phyloP scores from a whole-genome alignment of 106 monocot species.

The Amphibolis antarctica region DNA sequence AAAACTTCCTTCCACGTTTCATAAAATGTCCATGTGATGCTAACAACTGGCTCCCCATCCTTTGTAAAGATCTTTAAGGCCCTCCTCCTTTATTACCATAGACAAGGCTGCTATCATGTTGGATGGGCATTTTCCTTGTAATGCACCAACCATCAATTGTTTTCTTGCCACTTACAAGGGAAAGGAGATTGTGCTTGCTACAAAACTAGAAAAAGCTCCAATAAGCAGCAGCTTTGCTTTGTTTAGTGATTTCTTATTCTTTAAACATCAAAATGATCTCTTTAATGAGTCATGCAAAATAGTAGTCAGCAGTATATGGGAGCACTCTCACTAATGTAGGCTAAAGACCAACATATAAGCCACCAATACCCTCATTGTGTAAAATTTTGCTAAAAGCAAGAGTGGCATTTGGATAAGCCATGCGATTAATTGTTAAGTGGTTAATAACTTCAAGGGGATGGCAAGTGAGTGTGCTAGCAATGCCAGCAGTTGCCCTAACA shows the following conservation, averaged over 20 bases:
- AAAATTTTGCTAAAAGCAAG: constrained; percentile 61
- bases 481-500: constrained; percentile 91
- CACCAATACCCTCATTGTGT: constrained; percentile 51
- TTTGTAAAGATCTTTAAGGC: constrained; percentile 64
- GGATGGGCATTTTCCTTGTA: constrained; percentile 73
- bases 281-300: constrained; percentile 86
- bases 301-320: constrained; percentile 93
- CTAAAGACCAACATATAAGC: constrained; percentile 69
- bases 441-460: constrained; percentile 97
- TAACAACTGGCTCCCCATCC: constrained; percentile 92
- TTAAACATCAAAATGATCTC: constrained; percentile 52
- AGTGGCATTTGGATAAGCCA: constrained; percentile 55
- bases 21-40: constrained; percentile 98
- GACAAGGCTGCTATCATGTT: constrained; percentile 66
- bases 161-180: constrained; percentile 87
- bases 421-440: constrained; percentile 63
- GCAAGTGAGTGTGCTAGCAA: constrained; percentile 73
- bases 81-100: constrained; percentile 53
- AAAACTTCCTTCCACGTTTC: constrained; percentile 91
- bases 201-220: constrained; percentile 82
- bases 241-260: constrained; percentile 51
- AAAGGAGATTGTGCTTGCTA: constrained; percentile 89
- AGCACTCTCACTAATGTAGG: constrained; percentile 91
- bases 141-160: constrained; percentile 70
- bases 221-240: constrained; percentile 63